Evolutionary conservation across 2,329 filamentous ascomycete species (phyloP).

Genomic region (Dactylellina leptospora): DNA sequence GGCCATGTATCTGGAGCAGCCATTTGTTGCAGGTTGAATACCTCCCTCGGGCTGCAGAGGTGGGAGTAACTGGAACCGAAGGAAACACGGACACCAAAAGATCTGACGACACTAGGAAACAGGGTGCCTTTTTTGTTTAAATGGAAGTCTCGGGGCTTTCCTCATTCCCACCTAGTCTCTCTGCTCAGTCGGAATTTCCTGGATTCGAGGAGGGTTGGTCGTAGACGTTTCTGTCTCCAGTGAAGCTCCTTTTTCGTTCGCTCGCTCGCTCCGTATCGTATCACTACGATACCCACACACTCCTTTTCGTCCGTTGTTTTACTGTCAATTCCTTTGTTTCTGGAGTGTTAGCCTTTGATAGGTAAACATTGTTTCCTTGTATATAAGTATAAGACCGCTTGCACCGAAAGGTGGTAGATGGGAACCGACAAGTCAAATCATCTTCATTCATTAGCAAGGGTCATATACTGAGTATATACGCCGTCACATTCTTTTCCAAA

Average conservation of each 20-base stretch:
- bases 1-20: conserved; percentile 48
- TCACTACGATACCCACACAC: no score
- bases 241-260: conserved; percentile 16
- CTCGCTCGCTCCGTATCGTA: conserved; percentile 5
- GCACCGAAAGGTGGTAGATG: background rate
- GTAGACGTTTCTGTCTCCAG: conserved; percentile 22
- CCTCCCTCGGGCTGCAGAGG: conserved; percentile 17
- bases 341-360: conserved; percentile 12
- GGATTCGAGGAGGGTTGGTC: conserved; percentile 22
- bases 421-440: conserved; percentile 13
- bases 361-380: conserved; percentile 14
- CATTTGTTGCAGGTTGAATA: conserved; percentile 48
- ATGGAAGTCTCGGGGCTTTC: conserved; percentile 29
- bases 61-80: conserved; percentile 48
- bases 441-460: background rate
- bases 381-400: conserved; percentile 29
- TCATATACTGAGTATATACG: conserved; percentile 17
- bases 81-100: conserved; percentile 37
- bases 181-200: conserved; percentile 14
- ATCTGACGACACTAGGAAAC: conserved; percentile 21
- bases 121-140: conserved; percentile 43
- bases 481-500: conserved; percentile 22
- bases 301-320: conserved; percentile 26
- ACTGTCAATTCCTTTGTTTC: conserved; percentile 28
- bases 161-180: background rate